Percentiles rank a stretch among this genome's conserved stretches.
These are phyloP conservation scores for Globisporangium alternatum DNA, from an alignment of 352 stramenopile genomes.

Conservation along the genomic window DNA sequence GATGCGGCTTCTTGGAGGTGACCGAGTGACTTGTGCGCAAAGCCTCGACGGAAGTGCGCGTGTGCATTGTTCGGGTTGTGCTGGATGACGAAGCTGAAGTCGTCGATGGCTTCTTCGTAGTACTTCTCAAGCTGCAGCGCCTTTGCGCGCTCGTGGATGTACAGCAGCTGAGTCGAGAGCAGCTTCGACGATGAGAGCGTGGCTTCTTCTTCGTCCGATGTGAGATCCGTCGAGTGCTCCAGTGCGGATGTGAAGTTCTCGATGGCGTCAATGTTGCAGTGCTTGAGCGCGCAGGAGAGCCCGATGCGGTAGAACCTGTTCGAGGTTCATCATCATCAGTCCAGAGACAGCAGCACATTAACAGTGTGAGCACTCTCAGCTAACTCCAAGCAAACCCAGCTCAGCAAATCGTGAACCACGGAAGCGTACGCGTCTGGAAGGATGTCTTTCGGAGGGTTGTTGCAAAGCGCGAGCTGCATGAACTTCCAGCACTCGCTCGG, in stretches of 20 bases:
- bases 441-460: slow-evolving; percentile 24
- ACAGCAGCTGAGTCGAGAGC: slow-evolving; percentile 30
- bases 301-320: slow-evolving; percentile 72
- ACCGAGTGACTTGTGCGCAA: slow-evolving; percentile 64
- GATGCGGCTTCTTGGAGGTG: slow-evolving; percentile 46
- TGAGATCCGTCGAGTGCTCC: slow-evolving; percentile 22
- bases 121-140: slow-evolving; percentile 71
- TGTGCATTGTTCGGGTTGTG: slow-evolving; percentile 80
- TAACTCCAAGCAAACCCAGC: neutral
- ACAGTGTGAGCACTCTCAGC: neutral
- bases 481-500: slow-evolving; percentile 43
- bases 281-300: slow-evolving; percentile 47
- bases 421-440: slow-evolving; percentile 58
- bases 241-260: slow-evolving; percentile 59
- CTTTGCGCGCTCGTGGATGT: slow-evolving; percentile 78
- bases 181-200: slow-evolving; percentile 3
- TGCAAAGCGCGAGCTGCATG: slow-evolving; percentile 39
- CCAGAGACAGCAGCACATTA: neutral
- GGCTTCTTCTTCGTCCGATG: slow-evolving; percentile 1
- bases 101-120: slow-evolving; percentile 61
- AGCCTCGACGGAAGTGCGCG: slow-evolving; percentile 79
- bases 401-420: neutral
- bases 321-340: neutral
- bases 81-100: slow-evolving; percentile 69
- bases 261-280: slow-evolving; percentile 56